phyloP scores from a whole-genome alignment of 2,329 filamentous ascomycete genomes.

The Stagonosporopsis chrysanthemi region DNA sequence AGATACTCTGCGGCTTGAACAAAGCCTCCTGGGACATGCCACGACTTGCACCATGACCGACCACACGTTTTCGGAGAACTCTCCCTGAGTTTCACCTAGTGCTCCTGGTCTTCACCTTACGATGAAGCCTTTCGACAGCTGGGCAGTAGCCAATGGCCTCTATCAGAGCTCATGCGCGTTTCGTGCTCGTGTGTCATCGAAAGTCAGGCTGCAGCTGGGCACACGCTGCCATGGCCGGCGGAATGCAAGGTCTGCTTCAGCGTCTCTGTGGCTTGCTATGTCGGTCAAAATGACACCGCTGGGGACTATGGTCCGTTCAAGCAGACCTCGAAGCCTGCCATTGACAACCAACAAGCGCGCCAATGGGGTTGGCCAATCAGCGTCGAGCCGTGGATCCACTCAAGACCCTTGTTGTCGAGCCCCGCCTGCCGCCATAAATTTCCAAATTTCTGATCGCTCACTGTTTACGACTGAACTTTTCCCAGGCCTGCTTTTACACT shows the following conservation, averaged over 20 bases:
- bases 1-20: neutral
- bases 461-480: constrained; percentile 31
- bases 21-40: neutral
- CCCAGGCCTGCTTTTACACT: constrained; percentile 33
- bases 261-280: neutral
- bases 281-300: neutral
- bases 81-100: neutral
- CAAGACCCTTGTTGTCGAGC: constrained; percentile 20
- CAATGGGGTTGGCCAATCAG: constrained; percentile 12
- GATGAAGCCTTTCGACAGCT: neutral
- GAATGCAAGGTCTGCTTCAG: neutral
- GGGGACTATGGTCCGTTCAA: neutral
- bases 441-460: constrained; percentile 26
- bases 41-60: neutral
- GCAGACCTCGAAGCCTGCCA: neutral
- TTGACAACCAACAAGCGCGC: neutral
- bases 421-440: constrained; percentile 33
- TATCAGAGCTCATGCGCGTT: neutral
- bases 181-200: neutral
- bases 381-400: neutral
- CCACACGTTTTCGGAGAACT: neutral
- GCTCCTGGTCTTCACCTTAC: neutral
- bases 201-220: neutral
- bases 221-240: neutral
- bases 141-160: neutral